Evolutionary conservation across 192 early-diverging fungal genomes (phyloP).

Genomic region (Linderina pennispora): DNA sequence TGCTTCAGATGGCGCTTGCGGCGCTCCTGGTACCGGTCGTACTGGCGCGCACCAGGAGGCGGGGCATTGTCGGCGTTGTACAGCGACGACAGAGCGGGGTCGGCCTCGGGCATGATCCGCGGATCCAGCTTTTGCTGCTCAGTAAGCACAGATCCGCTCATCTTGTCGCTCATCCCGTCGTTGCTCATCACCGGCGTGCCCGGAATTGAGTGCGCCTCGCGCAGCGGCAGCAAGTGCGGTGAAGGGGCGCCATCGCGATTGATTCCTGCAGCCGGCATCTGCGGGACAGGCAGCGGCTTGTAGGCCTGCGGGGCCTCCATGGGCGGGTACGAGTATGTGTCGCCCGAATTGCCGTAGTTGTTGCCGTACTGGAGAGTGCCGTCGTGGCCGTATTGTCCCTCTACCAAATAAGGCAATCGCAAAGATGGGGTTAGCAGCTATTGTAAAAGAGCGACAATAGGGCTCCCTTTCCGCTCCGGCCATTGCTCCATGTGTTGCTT

Average conservation of each 20-base stretch:
- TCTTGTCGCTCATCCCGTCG: slow-evolving; percentile 6
- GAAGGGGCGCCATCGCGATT: slow-evolving; percentile 1
- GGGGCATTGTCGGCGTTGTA: slow-evolving; percentile 40
- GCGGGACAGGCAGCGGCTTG: slow-evolving; percentile 42
- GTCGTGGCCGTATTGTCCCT: slow-evolving; percentile 19
- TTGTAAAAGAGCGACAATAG: no score
- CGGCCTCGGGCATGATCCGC: slow-evolving; percentile 38
- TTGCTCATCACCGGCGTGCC: slow-evolving; percentile 30
- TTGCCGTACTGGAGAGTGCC: slow-evolving; percentile 4
- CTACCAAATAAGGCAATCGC: no score
- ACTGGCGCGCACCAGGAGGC: slow-evolving; percentile 40
- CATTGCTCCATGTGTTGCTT: no score
- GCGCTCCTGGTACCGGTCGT: slow-evolving; percentile 43
- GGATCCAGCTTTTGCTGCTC: slow-evolving; percentile 37
- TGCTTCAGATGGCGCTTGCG: slow-evolving; percentile 44
- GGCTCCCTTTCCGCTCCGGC: no score
- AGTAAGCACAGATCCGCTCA: not conserved
- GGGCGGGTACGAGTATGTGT: slow-evolving; percentile 10
- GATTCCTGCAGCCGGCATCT: slow-evolving; percentile 4
- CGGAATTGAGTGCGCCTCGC: slow-evolving; percentile 34
- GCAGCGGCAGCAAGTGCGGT: slow-evolving; percentile 15
- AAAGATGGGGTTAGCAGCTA: no score
- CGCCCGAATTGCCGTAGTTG: slow-evolving; percentile 9
- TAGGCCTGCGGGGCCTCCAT: slow-evolving; percentile 11
- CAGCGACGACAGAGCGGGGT: slow-evolving; percentile 29